These are phyloP conservation scores for Deuterostichococcus epilithicus DNA, from an alignment of 139 green algal genomes.

Conservation along the genomic window DNA sequence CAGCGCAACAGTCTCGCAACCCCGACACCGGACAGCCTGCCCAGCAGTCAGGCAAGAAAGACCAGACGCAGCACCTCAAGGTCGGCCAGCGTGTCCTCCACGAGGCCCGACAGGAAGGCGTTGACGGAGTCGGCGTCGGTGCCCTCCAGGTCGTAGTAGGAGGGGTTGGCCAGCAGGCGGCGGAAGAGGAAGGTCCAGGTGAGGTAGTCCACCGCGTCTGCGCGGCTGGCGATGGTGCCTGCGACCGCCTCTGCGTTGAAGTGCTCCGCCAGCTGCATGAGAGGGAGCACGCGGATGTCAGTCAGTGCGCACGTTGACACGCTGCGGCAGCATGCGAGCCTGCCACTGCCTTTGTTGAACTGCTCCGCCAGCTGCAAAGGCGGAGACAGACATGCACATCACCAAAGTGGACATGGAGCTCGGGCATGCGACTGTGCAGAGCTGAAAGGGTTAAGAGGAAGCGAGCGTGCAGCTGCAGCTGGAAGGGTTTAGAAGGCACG, in stretches of 20 bases:
- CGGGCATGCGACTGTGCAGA: background rate
- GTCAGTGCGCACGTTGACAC: no score
- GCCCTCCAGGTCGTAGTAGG: slow-evolving; percentile 87
- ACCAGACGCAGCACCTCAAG: slow-evolving; percentile 40
- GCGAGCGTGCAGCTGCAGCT: background rate
- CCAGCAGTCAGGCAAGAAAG: no score
- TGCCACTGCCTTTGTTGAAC: slow-evolving; percentile 89
- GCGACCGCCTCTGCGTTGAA: slow-evolving; percentile 94
- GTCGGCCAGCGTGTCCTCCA: slow-evolving; percentile 59
- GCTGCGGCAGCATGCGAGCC: no score
- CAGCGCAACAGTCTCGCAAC: no score
- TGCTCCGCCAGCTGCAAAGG: slow-evolving; percentile 84
- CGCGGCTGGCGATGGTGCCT: slow-evolving; percentile 48
- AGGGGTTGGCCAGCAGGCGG: slow-evolving; percentile 78
- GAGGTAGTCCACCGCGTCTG: slow-evolving; percentile 93
- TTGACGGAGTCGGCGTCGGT: slow-evolving; percentile 59
- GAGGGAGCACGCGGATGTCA: background rate
- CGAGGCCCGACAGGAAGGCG: slow-evolving; percentile 69
- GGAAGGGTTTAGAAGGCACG: background rate
- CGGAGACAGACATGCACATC: no score
- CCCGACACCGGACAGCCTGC: no score
- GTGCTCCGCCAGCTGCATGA: slow-evolving; percentile 77
- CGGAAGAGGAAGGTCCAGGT: slow-evolving; percentile 95
- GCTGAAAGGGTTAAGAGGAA: no score
- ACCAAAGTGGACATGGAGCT: background rate